Conservation (phyloP, 2,329 filamentous ascomycete genomes). For the Fusarium concolor region DNA sequence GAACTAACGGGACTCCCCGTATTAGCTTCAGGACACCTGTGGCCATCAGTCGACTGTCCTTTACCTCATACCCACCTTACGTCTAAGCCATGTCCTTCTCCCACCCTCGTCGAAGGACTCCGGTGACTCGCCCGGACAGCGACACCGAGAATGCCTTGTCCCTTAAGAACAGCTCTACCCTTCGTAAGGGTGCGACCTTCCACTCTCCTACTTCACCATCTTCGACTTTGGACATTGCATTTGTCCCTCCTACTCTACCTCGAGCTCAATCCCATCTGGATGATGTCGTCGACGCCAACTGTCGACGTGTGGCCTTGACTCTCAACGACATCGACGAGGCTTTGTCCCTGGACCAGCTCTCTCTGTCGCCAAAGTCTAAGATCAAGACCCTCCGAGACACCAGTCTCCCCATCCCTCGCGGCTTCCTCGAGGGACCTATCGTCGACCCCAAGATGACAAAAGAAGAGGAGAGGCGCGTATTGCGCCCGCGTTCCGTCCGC, state of each 20-base stretch:
- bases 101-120: slow-evolving; percentile 61
- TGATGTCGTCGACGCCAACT: slow-evolving; percentile 76
- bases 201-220: slow-evolving; percentile 64
- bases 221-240: slow-evolving; percentile 54
- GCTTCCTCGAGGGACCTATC: slow-evolving; percentile 68
- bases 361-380: slow-evolving; percentile 52
- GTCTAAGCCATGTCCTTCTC: slow-evolving; percentile 62
- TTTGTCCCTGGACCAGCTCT: slow-evolving; percentile 59
- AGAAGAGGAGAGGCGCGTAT: slow-evolving; percentile 60
- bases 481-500: slow-evolving; percentile 67
- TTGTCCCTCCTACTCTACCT: slow-evolving; percentile 66
- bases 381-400: slow-evolving; percentile 61
- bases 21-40: slow-evolving; percentile 50
- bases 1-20: slow-evolving; percentile 48
- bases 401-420: slow-evolving; percentile 69
- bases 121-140: slow-evolving; percentile 55
- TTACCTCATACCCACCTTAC: slow-evolving; percentile 45
- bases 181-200: slow-evolving; percentile 79
- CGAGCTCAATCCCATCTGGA: slow-evolving; percentile 78
- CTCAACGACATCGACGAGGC: slow-evolving; percentile 74
- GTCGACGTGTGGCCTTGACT: slow-evolving; percentile 75
- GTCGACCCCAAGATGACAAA: slow-evolving; percentile 61
- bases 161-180: slow-evolving; percentile 56
- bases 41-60: slow-evolving; percentile 45
- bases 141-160: slow-evolving; percentile 50